These are phyloP conservation scores for Aphanomyces astaci DNA, from an alignment of 352 stramenopile species.

Conservation along the genomic window DNA sequence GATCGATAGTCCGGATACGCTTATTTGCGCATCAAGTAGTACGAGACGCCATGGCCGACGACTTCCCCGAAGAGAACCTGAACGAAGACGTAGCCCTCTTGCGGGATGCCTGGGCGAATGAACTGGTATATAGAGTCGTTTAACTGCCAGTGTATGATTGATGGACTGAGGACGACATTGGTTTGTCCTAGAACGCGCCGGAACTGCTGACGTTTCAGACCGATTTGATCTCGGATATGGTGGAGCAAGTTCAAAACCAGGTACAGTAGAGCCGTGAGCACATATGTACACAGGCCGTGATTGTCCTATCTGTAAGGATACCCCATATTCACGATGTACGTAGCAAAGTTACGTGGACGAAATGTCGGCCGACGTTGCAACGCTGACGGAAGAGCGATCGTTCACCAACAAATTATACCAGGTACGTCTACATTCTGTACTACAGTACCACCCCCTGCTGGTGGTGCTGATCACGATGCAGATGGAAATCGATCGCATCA, in stretches of 20 bases:
- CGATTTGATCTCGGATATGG: conserved; percentile 73
- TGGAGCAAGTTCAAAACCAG: conserved; percentile 78
- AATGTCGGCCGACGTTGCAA: conserved; percentile 50
- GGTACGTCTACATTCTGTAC: conserved; percentile 26
- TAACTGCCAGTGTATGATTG: background rate
- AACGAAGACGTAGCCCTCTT: conserved; percentile 76
- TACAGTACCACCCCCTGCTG: too few relatives aligned
- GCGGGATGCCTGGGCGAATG: conserved; percentile 69
- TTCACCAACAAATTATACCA: conserved; percentile 84
- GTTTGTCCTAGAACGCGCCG: conserved; percentile 49
- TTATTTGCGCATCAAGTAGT: background rate
- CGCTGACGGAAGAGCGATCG: conserved; percentile 63
- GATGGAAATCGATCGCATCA: conserved; percentile 83
- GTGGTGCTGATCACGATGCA: conserved; percentile 19
- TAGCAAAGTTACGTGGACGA: conserved; percentile 81
- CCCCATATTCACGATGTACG: too few relatives aligned
- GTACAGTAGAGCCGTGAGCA: conserved; percentile 22
- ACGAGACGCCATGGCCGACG: background rate
- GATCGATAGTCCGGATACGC: background rate
- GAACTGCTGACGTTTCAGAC: conserved; percentile 69
- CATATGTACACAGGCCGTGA: background rate
- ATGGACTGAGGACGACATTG: conserved; percentile 1
- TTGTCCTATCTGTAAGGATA: too few relatives aligned
- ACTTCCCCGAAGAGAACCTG: conserved; percentile 39
- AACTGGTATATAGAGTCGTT: conserved; percentile 40